A percentile compares a stretch with the other conserved stretches of the same genome.
phyloP scores from a whole-genome alignment of 2,329 filamentous ascomycete species.

The Zelopaecilomyces penicillatus region DNA sequence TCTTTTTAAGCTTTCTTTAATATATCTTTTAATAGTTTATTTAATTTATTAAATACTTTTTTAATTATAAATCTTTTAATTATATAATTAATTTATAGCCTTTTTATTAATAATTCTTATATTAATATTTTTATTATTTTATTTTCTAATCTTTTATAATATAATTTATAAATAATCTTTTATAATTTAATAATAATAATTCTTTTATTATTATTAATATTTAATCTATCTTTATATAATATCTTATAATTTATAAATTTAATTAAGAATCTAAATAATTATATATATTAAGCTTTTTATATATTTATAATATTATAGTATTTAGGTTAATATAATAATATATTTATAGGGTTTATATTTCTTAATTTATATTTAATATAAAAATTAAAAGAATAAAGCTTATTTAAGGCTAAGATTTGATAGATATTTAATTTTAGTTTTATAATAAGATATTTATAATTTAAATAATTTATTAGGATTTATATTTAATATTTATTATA shows the following conservation, averaged over 20 bases:
- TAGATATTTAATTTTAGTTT: neutral
- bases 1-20: too few species aligned
- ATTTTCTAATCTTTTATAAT: too few species aligned
- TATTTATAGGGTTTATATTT: neutral
- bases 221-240: too few species aligned
- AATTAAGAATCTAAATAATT: neutral
- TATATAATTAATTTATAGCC: too few species aligned
- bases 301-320: neutral
- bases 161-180: too few species aligned
- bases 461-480: slow-evolving; percentile 1
- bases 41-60: too few species aligned
- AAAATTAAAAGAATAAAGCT: neutral
- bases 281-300: neutral
- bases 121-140: too few species aligned
- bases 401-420: neutral
- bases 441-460: neutral
- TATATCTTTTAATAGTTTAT: too few species aligned
- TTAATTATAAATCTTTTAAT: too few species aligned
- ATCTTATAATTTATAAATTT: neutral
- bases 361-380: slow-evolving; percentile 2
- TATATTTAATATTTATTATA: neutral
- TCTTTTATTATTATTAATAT: too few species aligned
- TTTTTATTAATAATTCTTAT: too few species aligned
- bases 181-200: too few species aligned
- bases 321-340: neutral